Evolutionary conservation across 768 basidiomycete genomes (phyloP).

Genomic region (Naganishia antarctica): DNA sequence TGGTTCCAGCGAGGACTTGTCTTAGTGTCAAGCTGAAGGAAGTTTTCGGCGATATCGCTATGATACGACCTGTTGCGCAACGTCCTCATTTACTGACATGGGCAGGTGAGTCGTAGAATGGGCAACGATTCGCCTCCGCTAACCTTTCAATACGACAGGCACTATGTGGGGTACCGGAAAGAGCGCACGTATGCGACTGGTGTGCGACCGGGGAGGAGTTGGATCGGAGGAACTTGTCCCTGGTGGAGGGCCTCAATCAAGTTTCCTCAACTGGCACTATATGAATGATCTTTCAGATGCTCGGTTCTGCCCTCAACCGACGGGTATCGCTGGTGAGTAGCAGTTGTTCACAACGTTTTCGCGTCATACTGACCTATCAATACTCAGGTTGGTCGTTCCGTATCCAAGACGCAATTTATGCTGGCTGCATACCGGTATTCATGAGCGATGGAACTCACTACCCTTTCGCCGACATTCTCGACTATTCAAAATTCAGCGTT

Average conservation of each 20-base stretch:
- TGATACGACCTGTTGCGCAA: conserved; percentile 39
- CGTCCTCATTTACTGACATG: conserved; percentile 42
- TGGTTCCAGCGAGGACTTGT: conserved; percentile 48
- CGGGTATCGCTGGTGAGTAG: conserved; percentile 44
- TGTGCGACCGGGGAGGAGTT: conserved; percentile 40
- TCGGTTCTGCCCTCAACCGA: conserved; percentile 46
- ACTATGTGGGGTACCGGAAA: conserved; percentile 50
- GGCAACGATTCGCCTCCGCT: neutral
- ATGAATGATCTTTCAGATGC: conserved; percentile 44
- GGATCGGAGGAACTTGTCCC: conserved; percentile 35
- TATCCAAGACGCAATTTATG: conserved; percentile 50
- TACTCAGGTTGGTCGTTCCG: conserved; percentile 50
- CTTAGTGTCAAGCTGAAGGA: conserved; percentile 35
- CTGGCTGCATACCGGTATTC: conserved; percentile 53
- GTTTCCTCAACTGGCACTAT: conserved; percentile 42
- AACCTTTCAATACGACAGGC: conserved; percentile 11
- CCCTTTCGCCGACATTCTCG: conserved; percentile 51
- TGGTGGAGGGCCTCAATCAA: conserved; percentile 38
- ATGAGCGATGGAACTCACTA: conserved; percentile 50
- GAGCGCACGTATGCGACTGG: conserved; percentile 39
- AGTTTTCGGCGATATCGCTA: conserved; percentile 35
- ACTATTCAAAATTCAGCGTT: conserved; percentile 51
- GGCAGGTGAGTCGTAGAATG: conserved; percentile 28
- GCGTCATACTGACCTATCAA: neutral
- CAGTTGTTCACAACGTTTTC: neutral